phyloP scores from a whole-genome alignment of 179 eudicot genomes.

The Drosera spatulata region DNA sequence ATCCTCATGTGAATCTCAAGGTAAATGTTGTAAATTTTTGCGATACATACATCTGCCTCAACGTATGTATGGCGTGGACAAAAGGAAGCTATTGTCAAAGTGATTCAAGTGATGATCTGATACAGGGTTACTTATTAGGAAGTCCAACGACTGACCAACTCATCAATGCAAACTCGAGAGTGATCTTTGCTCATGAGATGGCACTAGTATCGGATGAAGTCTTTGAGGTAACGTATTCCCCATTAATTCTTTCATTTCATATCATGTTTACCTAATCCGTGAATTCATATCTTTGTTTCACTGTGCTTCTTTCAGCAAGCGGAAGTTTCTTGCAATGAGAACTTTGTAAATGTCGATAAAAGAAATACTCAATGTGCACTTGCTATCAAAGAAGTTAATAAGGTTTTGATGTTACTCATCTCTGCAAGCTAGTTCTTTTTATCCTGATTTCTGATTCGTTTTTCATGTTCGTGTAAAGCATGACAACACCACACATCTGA shows the following conservation, averaged over 20 bases:
- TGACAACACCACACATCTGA: background rate
- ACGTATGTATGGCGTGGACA: too few relatives aligned
- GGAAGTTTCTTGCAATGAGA: slow-evolving; percentile 30
- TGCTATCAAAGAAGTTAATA: slow-evolving; percentile 32
- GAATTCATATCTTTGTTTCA: background rate
- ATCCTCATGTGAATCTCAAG: slow-evolving; percentile 16
- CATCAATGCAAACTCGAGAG: slow-evolving; percentile 2
- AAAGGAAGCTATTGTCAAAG: too few relatives aligned
- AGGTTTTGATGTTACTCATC: too few relatives aligned
- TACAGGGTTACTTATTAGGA: slow-evolving; percentile 36
- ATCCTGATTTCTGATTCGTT: background rate
- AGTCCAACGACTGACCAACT: slow-evolving; percentile 6
- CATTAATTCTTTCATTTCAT: too few relatives aligned
- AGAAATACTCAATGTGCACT: slow-evolving; percentile 31
- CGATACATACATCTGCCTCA: background rate
- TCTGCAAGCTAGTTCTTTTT: too few relatives aligned
- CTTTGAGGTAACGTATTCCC: slow-evolving; percentile 19
- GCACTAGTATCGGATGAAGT: slow-evolving; percentile 19
- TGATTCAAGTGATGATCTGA: background rate
- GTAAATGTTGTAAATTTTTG: background rate
- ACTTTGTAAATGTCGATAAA: slow-evolving; percentile 31
- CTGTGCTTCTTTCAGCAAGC: slow-evolving; percentile 20
- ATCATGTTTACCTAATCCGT: too few relatives aligned
- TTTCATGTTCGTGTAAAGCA: too few relatives aligned
- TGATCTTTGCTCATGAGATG: slow-evolving; percentile 9